Conservation (phyloP, 1,139 yeast genomes). For the Candida labiduridarum region DNA sequence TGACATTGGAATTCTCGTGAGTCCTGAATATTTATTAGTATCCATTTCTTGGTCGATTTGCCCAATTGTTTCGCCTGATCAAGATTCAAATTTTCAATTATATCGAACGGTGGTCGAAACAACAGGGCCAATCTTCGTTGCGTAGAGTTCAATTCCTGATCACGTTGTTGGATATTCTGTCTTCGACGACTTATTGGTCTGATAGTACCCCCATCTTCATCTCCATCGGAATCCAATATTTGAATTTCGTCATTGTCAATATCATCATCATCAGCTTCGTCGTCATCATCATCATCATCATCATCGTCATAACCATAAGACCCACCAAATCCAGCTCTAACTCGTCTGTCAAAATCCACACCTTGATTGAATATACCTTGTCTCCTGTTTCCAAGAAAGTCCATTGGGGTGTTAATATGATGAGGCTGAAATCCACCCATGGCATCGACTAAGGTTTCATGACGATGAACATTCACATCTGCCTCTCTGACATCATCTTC, state of each 20-base stretch:
- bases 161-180: slow-evolving; percentile 28
- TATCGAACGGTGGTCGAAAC: slow-evolving; percentile 92
- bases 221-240: slow-evolving; percentile 3
- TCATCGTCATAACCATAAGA: slow-evolving; percentile 24
- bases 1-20: slow-evolving; percentile 85
- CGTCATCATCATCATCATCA: slow-evolving; percentile 34
- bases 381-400: slow-evolving; percentile 45
- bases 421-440: slow-evolving; percentile 12
- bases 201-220: slow-evolving; percentile 3
- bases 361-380: slow-evolving; percentile 50
- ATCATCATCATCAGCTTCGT: slow-evolving; percentile 23
- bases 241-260: slow-evolving; percentile 34
- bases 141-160: slow-evolving; percentile 52
- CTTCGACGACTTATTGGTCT: slow-evolving; percentile 32
- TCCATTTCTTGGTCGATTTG: slow-evolving; percentile 70
- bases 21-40: slow-evolving; percentile 86
- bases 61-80: slow-evolving; percentile 76
- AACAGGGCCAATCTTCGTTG: slow-evolving; percentile 76
- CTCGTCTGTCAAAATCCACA: slow-evolving; percentile 28
- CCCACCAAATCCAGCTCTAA: slow-evolving; percentile 28
- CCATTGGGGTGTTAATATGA: slow-evolving; percentile 27
- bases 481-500: slow-evolving; percentile 53
- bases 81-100: slow-evolving; percentile 66
- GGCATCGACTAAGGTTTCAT: slow-evolving; percentile 70
- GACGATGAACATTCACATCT: slow-evolving; percentile 77